Evolutionary conservation across 805 yeast genomes (phyloP), one percentile per base, ranked within the genome.

Genomic region (Starmerella bombi): DNA sequence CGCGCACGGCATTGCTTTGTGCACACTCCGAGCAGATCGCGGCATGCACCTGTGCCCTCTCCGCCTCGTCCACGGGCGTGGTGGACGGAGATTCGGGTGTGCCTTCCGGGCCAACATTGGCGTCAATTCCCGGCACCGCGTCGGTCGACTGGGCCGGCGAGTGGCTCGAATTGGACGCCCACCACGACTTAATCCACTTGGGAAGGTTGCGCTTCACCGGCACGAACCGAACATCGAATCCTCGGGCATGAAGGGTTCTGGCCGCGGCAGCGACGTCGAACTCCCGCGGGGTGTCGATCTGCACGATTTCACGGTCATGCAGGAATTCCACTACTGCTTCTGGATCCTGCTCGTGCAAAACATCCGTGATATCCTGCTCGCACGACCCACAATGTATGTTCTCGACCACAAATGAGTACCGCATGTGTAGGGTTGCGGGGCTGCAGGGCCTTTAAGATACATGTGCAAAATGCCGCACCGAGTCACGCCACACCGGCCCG

Each of bases 351-450:
- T 53, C 49, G 3, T 57, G 35, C 12, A 71, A 42, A 1, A 57
- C 44, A 5, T 48, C 40, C 15, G 49, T 47, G 17, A 75, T 60
- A 10, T 64, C 54, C 3, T 47, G 46, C 44, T 66, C 70, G 50
- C 81, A 75, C 29, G 68, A 69, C 3, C 59, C 60, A 51, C 81
- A 75, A 52, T 75, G 80, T 29, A 75, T 62, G 46, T 76, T 75
- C 3, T 59, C 61, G 29, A 74, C 37, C 10, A 21, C 36, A 18
- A 57, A 41, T n/a, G 44, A 40, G 30, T 49, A 44, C 34, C 17
- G 27, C 27, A 23, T 23, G 27, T n/a, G n/a, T 23, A 8, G 27
- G 27, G 27, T 23, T 23, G 27, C 10, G 27, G n/a, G n/a, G n/a
- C n/a, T n/a, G n/a, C n/a, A n/a, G n/a, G n/a, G n/a, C n/a, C n/a